Percentiles rank a stretch among this genome's conserved stretches.
These are phyloP conservation scores for Dianthus caryophyllus DNA, from an alignment of 148 eudicot genomes.

Conservation along the genomic window DNA sequence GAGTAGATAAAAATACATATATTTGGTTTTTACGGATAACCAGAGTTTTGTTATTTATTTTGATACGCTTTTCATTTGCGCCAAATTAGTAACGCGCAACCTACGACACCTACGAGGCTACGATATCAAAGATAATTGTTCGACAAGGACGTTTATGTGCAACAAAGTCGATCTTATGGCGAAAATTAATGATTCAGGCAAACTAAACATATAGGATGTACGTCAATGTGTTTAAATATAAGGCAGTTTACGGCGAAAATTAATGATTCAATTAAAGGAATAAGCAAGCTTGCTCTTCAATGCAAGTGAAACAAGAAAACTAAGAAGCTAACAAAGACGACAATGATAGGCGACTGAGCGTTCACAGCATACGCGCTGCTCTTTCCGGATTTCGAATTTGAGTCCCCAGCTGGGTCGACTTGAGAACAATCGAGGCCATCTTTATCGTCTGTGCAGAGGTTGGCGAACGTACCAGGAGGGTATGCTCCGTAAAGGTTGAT, in stretches of 20 bases:
- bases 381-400: conserved; percentile 13
- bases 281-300: conserved; percentile 2
- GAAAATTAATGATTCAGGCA: background rate
- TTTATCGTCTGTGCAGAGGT: conserved; percentile 50
- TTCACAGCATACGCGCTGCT: conserved; percentile 1
- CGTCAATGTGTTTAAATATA: background rate
- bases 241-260: no score
- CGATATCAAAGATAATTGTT: no score
- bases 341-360: conserved; percentile 2
- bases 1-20: no score
- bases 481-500: conserved; percentile 65
- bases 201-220: background rate
- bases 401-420: background rate
- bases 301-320: conserved; percentile 13
- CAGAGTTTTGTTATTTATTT: no score
- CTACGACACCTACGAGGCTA: no score
- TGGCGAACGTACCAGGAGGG: conserved; percentile 71
- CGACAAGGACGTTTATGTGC: no score
- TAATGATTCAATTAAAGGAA: background rate
- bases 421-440: conserved; percentile 50
- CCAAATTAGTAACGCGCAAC: no score
- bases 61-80: no score
- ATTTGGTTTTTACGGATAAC: no score
- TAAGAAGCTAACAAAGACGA: conserved; percentile 12
- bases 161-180: no score